These are phyloP conservation scores for Circinella umbellata DNA, from an alignment of 371 early-diverging fungal genomes.

Conservation along the genomic window DNA sequence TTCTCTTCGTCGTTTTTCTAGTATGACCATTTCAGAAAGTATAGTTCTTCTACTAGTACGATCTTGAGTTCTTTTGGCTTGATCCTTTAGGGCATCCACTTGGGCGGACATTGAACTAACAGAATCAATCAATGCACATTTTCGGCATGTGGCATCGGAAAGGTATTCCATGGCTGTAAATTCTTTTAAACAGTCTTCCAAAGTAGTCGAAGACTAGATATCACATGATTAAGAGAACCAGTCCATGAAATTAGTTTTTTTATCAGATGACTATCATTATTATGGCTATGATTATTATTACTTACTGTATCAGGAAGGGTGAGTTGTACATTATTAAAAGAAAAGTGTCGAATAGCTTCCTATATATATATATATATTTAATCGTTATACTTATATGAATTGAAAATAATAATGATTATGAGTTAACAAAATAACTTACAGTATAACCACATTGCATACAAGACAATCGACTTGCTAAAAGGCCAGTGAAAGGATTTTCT, in stretches of 20 bases:
- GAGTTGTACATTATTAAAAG: constrained; percentile 74
- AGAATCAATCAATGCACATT: constrained; percentile 70
- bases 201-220: constrained; percentile 49
- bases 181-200: constrained; percentile 67
- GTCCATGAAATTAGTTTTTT: no score
- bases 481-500: constrained; percentile 71
- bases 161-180: constrained; percentile 74
- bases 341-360: constrained; percentile 78
- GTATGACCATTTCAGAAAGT: constrained; percentile 29
- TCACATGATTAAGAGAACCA: background rate
- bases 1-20: constrained; percentile 28
- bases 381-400: no score
- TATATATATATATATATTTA: constrained; percentile 8
- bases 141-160: constrained; percentile 74
- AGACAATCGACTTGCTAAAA: constrained; percentile 72
- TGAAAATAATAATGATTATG: no score
- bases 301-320: constrained; percentile 63
- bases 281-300: no score
- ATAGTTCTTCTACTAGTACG: constrained; percentile 27
- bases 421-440: constrained; percentile 30
- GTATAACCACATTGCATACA: constrained; percentile 82
- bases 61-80: constrained; percentile 46
- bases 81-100: constrained; percentile 44
- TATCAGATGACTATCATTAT: background rate
- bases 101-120: constrained; percentile 29